Evolutionary conservation across 805 yeast genomes (phyloP).

Genomic region (Debaryomyces maramus): DNA sequence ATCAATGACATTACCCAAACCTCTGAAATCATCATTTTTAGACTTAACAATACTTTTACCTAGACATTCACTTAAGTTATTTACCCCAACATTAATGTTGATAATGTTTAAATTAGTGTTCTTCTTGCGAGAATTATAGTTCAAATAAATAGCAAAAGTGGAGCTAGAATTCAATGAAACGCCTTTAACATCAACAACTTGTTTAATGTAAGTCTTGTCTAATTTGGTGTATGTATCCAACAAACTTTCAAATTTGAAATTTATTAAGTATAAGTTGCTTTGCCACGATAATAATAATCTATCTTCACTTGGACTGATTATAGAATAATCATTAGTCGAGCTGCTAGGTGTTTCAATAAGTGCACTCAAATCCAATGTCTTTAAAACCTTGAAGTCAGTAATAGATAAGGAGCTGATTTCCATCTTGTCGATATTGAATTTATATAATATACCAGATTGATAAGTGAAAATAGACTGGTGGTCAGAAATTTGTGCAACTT

Average conservation of each 20-base stretch:
- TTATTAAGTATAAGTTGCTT: constrained; percentile 43
- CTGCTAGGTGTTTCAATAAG: constrained; percentile 11
- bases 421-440: constrained; percentile 16
- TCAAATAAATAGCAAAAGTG: constrained; percentile 43
- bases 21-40: constrained; percentile 24
- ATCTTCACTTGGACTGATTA: constrained; percentile 43
- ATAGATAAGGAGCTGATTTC: constrained; percentile 23
- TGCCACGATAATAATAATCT: constrained; percentile 46
- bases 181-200: constrained; percentile 42
- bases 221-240: constrained; percentile 27
- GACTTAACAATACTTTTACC: constrained; percentile 54
- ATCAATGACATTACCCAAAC: constrained; percentile 24
- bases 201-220: constrained; percentile 28
- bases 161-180: constrained; percentile 37
- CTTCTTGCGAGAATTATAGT: constrained; percentile 43
- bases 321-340: constrained; percentile 21
- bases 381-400: constrained; percentile 20
- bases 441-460: constrained; percentile 26
- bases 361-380: constrained; percentile 19
- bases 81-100: constrained; percentile 62
- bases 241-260: constrained; percentile 44
- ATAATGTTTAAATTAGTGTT: constrained; percentile 44
- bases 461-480: constrained; percentile 19
- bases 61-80: constrained; percentile 65
- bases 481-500: constrained; percentile 7